Evolutionary conservation across 495 filamentous ascomycete genomes (phyloP), one percentile per base, ranked within the genome.

Genomic region (Melanomma pulvis-pyrius): DNA sequence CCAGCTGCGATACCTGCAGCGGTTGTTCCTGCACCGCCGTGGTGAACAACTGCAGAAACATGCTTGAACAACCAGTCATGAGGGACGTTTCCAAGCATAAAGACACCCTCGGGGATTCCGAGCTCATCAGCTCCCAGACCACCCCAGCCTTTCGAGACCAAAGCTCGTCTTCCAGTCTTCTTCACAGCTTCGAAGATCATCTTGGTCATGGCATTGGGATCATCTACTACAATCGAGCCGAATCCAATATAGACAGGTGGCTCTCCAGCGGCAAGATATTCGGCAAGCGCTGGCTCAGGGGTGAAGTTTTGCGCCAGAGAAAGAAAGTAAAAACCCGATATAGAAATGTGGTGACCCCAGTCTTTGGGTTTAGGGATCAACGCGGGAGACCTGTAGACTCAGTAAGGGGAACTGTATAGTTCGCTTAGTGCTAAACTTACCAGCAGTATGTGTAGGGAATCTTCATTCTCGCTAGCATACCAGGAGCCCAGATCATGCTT

Each of bases 31-130:
- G 85, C 86, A 28, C 87, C 87, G 13, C 87, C 87, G 59, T 90
- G 86, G 66, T 89, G 86, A 0, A 90, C 80, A 0, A 90, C 86
- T 7, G 77, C 79, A 21, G 83, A 74, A 0, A 89, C 86, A 49
- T 82, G 82, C 65, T 86, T 77, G 69, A 90, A 90, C 0, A 90
- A 79, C 86, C 86, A 89, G 41, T 85, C 85, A 58, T 88, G 84
- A 11, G 87, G 87, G 59, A 82, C 82, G 67, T 88, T 84, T 32
- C 80, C 86, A 15, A 87, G 75, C 63, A 85, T 83, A 64, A 82
- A 82, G 29, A 88, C 76, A 56, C 82, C 78, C 21, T 80, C 74
- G 21, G 74, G 74, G 7, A 77, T 69, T 6, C 73, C 68, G 49
- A 81, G 72, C 15, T 79, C 71, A 8, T 76, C 75, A 8, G 79